Conservation (phyloP, 768 basidiomycete genomes). For the Dacryopinax spathularia region DNA sequence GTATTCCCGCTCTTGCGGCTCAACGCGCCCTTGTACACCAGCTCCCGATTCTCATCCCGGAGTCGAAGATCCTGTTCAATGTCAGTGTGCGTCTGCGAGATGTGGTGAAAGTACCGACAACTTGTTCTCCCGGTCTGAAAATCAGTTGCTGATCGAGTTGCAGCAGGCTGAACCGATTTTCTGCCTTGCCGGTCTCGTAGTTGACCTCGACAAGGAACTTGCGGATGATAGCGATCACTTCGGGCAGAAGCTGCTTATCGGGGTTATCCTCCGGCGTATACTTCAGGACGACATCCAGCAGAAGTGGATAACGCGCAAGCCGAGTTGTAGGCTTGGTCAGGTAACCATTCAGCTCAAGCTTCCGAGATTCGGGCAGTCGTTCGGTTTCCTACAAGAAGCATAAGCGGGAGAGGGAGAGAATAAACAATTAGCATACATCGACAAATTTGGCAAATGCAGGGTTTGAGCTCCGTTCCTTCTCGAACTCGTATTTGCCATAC, state of each 20-base stretch:
- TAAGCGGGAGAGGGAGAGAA: neutral
- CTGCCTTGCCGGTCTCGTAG: conserved; percentile 82
- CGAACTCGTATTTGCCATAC: conserved; percentile 97
- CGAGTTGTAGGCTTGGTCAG: conserved; percentile 96
- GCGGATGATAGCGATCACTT: conserved; percentile 61
- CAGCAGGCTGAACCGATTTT: conserved; percentile 88
- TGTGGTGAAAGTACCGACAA: conserved; percentile 39
- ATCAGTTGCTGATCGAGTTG: conserved; percentile 86
- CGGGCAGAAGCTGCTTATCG: conserved; percentile 62
- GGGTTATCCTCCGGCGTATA: conserved; percentile 81
- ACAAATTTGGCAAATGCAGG: conserved; percentile 88
- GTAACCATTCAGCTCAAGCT: conserved; percentile 94
- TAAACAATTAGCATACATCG: conserved; percentile 42
- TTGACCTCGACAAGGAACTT: conserved; percentile 83
- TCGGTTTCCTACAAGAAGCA: conserved; percentile 52
- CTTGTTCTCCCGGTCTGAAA: conserved; percentile 79
- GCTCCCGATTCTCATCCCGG: conserved; percentile 74
- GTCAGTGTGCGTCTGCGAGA: neutral
- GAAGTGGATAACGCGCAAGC: conserved; percentile 86
- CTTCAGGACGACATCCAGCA: conserved; percentile 83
- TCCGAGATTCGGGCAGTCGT: conserved; percentile 84
- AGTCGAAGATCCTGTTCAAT: conserved; percentile 60
- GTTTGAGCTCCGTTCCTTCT: conserved; percentile 93
- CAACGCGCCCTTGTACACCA: conserved; percentile 79
- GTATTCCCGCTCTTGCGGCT: conserved; percentile 66